Base-by-base conservation (phyloP, 2,329 filamentous ascomycete species). In the Graphium sp. region DNA sequence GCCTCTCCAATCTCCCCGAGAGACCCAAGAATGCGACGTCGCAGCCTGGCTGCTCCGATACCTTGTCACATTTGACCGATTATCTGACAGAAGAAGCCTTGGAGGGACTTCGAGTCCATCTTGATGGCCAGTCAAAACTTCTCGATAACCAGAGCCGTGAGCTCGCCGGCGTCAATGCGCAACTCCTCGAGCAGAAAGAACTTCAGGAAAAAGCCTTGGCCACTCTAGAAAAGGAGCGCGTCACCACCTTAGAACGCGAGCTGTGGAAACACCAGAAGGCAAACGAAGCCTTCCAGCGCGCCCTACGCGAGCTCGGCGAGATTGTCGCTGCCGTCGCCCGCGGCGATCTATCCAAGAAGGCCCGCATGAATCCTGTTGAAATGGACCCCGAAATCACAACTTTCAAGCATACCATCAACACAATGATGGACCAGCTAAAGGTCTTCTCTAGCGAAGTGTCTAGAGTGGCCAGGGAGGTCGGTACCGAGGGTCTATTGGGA, bases 331-430 rank as follows among this genome's bases (percentile, higher is more conserved):
- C 87, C 36, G 89, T 95, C 39, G 89, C 87, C 32, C 82, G 83
- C 43, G 87, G 87, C 53, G 87, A 95, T 48, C 63, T 95, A 35
- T 93, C 84, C 50, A 94, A 93, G 63, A 92, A 93, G 56, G 87
- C 94, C 37, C 73, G 87, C 44, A 91, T 95, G 50, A 89, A 94
- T 48, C 80, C 81, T 4, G 77, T 91, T 39, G 87, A 95, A 58
- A 89, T 94, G 77, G 87, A 95, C 62, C 84, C 85, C 17, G 87
- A 95, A 62, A 95, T 95, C 45, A 89, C 84, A 17, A 85, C 83
- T 7, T 95, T 95, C 62, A 95, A 95, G 58, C 76, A 83, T 43
- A 94, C 87, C 36, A 95, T 95, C 58, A 95, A 95, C 51, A 91
- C 81, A 40, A 95, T 95, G 87, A 92, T 95, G 72, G 87, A 95